Evolutionary conservation across 306 rosid species (phyloP).

Genomic region (Cicer chorassanicum): DNA sequence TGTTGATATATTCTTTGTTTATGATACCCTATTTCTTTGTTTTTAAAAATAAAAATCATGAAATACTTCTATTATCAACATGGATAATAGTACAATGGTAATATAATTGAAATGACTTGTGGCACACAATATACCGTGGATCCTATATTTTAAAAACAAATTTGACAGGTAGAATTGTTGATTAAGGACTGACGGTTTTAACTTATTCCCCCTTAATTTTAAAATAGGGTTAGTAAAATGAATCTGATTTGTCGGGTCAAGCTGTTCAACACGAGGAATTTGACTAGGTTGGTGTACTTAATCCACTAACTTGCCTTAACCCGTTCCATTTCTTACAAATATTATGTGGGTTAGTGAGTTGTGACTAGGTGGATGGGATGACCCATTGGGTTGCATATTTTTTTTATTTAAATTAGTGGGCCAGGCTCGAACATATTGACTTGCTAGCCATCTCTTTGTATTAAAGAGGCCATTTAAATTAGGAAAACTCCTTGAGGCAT

Average conservation of each 20-base stretch:
- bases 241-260: background rate
- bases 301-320: background rate
- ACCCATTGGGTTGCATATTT: background rate
- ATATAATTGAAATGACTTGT: slow-evolving; percentile 36
- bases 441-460: background rate
- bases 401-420: too few species aligned
- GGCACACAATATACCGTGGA: background rate
- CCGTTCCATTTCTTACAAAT: background rate
- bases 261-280: background rate
- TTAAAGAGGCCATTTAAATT: background rate
- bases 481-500: slow-evolving; percentile 10
- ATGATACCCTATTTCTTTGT: slow-evolving; percentile 28
- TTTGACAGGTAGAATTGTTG: background rate
- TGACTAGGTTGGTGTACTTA: background rate
- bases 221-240: background rate
- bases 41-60: background rate
- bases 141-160: background rate
- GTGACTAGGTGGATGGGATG: background rate
- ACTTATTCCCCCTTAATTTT: slow-evolving; percentile 13
- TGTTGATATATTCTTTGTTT: background rate
- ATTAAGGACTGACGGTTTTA: background rate
- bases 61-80: background rate
- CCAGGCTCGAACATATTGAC: background rate
- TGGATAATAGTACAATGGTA: slow-evolving; percentile 24
- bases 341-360: background rate